Evolutionary conservation across 768 basidiomycete species (phyloP).

Genomic region (Rossbeevera mucosa): DNA sequence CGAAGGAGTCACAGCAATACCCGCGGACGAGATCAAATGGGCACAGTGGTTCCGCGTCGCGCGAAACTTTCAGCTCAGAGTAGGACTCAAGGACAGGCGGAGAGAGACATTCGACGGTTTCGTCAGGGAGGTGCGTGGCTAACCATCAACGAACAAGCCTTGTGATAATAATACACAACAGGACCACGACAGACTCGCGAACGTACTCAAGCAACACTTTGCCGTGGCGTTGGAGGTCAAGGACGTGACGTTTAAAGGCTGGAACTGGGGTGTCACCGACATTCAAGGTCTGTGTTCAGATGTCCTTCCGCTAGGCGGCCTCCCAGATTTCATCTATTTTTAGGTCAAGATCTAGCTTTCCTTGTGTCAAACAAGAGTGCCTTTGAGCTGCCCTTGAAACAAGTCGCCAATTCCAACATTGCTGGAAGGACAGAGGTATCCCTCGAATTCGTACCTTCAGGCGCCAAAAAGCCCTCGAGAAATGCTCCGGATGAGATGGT

Average conservation of each 20-base stretch:
- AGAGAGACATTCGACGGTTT: slow-evolving; percentile 93
- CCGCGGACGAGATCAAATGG: slow-evolving; percentile 76
- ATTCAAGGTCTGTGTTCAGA: slow-evolving; percentile 68
- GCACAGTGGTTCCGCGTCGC: slow-evolving; percentile 90
- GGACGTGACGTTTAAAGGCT: slow-evolving; percentile 88
- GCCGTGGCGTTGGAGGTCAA: slow-evolving; percentile 77
- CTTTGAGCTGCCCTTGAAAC: slow-evolving; percentile 82
- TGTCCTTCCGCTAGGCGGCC: background rate
- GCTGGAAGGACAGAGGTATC: slow-evolving; percentile 98
- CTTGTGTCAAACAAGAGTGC: slow-evolving; percentile 80
- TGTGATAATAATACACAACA: slow-evolving; percentile 28
- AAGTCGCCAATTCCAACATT: slow-evolving; percentile 96
- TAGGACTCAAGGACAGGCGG: slow-evolving; percentile 73
- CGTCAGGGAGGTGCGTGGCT: slow-evolving; percentile 63
- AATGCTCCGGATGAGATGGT: slow-evolving; percentile 76
- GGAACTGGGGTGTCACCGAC: slow-evolving; percentile 98
- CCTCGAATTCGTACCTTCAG: slow-evolving; percentile 74
- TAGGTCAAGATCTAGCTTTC: slow-evolving; percentile 91
- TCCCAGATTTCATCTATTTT: slow-evolving; percentile 1
- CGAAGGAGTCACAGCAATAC: slow-evolving; percentile 58
- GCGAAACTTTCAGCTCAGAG: slow-evolving; percentile 82
- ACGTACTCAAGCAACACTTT: slow-evolving; percentile 83
- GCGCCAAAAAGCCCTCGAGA: slow-evolving; percentile 41
- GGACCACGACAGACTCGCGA: slow-evolving; percentile 87
- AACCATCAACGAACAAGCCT: background rate